These are phyloP conservation scores for Rickenella mellea DNA, from an alignment of 768 basidiomycete genomes.

Conservation along the genomic window DNA sequence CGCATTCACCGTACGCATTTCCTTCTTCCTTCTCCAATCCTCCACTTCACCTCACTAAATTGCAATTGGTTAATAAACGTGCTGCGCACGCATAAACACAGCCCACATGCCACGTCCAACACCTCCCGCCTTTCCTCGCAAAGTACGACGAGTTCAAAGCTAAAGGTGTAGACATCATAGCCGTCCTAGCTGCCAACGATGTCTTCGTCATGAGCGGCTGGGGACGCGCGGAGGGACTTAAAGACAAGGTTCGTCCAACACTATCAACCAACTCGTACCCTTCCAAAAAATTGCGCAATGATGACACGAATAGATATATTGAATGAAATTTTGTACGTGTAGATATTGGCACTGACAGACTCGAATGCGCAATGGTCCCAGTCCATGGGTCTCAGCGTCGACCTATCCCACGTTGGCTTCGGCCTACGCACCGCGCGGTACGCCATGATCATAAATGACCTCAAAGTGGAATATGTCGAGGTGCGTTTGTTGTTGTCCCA, in stretches of 20 bases:
- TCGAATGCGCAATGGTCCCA: conserved; percentile 44
- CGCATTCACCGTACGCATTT: conserved; percentile 58
- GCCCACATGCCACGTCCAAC: conserved; percentile 29
- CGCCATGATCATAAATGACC: conserved; percentile 58
- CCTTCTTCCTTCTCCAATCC: conserved; percentile 1
- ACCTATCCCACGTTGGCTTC: conserved; percentile 38
- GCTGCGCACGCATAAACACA: too few relatives aligned
- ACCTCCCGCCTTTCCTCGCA: conserved; percentile 50
- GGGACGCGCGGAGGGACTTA: conserved; percentile 25
- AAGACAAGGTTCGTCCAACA: conserved; percentile 61
- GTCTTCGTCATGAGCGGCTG: conserved; percentile 52
- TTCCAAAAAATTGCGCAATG: too few relatives aligned
- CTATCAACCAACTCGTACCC: too few relatives aligned
- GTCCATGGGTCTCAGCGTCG: conserved; percentile 46
- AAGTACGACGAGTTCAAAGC: conserved; percentile 62
- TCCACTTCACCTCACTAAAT: too few relatives aligned
- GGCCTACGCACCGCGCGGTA: conserved; percentile 55
- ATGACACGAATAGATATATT: too few relatives aligned
- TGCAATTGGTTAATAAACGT: too few relatives aligned
- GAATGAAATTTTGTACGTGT: too few relatives aligned
- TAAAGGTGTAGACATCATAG: conserved; percentile 66
- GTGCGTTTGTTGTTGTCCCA: conserved; percentile 24
- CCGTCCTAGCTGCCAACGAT: conserved; percentile 73
- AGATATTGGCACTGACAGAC: conserved; percentile 59
- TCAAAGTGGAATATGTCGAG: conserved; percentile 57